Evolutionary conservation across 2,329 filamentous ascomycete genomes (phyloP).

Genomic region (Metarhizium album): DNA sequence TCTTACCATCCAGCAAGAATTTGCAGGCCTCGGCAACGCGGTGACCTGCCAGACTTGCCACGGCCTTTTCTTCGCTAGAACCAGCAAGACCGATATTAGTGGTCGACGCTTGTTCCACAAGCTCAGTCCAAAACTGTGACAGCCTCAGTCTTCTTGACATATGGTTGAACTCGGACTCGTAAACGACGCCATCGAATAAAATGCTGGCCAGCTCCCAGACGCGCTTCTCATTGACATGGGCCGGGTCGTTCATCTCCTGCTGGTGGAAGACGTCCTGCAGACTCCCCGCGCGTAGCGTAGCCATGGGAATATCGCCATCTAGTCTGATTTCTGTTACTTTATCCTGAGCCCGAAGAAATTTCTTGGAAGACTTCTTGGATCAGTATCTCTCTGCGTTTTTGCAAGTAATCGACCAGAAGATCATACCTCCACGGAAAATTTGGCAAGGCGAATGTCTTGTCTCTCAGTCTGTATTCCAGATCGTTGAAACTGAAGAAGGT

Average conservation of each 20-base stretch:
- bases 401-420: neutral
- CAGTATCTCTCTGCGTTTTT: neutral
- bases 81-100: slow-evolving; percentile 46
- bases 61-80: slow-evolving; percentile 69
- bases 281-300: slow-evolving; percentile 30
- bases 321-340: slow-evolving; percentile 41
- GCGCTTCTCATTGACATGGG: slow-evolving; percentile 53
- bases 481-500: slow-evolving; percentile 23
- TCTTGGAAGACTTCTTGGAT: slow-evolving; percentile 38
- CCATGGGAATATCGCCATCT: slow-evolving; percentile 49
- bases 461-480: slow-evolving; percentile 49
- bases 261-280: slow-evolving; percentile 30
- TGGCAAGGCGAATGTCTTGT: slow-evolving; percentile 54
- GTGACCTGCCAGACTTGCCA: slow-evolving; percentile 69
- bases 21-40: slow-evolving; percentile 76
- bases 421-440: slow-evolving; percentile 45
- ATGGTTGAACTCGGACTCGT: slow-evolving; percentile 25
- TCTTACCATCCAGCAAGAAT: slow-evolving; percentile 60
- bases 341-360: slow-evolving; percentile 44
- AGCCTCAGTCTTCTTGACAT: slow-evolving; percentile 50
- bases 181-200: slow-evolving; percentile 63
- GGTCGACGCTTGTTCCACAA: slow-evolving; percentile 51
- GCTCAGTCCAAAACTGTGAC: slow-evolving; percentile 52
- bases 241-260: slow-evolving; percentile 30
- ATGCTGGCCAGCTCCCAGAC: slow-evolving; percentile 83